Base-by-base conservation (phyloP, 1,139 yeast genomes). In the Candida pseudoviswanathii region DNA sequence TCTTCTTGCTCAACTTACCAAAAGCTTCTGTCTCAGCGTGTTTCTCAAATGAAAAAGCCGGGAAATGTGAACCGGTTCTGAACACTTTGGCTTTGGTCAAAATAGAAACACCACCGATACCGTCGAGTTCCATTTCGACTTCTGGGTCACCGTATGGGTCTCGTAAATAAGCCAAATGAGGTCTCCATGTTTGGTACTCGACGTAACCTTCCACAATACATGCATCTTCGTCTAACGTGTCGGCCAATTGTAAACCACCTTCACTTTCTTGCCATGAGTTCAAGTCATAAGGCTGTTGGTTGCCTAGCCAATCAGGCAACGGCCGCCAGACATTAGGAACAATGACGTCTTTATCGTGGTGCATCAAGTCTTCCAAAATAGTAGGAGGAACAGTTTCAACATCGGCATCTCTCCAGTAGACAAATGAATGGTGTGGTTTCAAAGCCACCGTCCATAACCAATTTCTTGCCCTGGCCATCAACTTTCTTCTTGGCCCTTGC, bases 251-350 rank as follows among this genome's bases (percentile, higher is more conserved):
- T 41, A 88, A 68, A 1, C 94, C 96, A 38, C 95, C 91, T 55
- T 86, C 94, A 43, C 87, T 79, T 67, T 89, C 96, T 62, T 86
- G 90, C 96, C 96, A 89, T 33, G 96, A 87, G 70, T 89, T 89
- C 64, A 89, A 77, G 71, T 89, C 96, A 62, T 89, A 89, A 1
- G 96, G 96, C 66, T 89, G 96, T 63, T 88, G 92, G 62, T 85
- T 85, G 5, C 95, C 95, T 51, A 89, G 76, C 92, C 94, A 89
- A 65, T 86, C 94, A 1, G 96, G 96, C 54, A 89, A 71, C 1
- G 96, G 96, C 58, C 96, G 78, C 96, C 96, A 89, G 44, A 89
- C 95, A 62, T 89, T 89, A 25, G 96, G 96, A 25, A 89, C 92
- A 50, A 66, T 78, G 21, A 78, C 77, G 55, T 78, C 82, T 59